phyloP scores from a whole-genome alignment of 441 rosid genomes.

The Brassica hybrid region DNA sequence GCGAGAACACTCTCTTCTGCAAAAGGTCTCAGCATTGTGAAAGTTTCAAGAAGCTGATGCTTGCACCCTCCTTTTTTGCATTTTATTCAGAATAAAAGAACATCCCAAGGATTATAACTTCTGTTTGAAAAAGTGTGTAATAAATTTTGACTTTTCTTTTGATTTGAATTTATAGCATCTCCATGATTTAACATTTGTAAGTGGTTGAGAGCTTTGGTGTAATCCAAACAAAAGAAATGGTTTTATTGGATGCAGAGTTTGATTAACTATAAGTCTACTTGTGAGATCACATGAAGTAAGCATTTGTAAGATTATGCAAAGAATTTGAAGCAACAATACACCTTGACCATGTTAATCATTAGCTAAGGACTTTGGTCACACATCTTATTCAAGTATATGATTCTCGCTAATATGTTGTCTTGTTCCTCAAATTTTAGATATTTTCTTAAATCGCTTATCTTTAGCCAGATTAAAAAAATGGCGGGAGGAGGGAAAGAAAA shows the following conservation, averaged over 20 bases:
- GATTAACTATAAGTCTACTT: too few relatives aligned
- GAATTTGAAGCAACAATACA: not conserved
- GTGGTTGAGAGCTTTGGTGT: not conserved
- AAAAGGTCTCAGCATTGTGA: conserved; percentile 1
- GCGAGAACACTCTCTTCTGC: conserved; percentile 8
- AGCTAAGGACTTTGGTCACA: not conserved
- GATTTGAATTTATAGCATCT: not conserved
- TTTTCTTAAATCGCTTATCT: not conserved
- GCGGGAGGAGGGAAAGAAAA: conserved; percentile 22
- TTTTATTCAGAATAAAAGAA: conserved; percentile 26
- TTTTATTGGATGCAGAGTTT: not conserved
- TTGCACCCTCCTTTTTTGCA: not conserved
- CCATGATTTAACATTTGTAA: not conserved
- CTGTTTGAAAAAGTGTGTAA: conserved; percentile 15
- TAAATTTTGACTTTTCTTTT: not conserved
- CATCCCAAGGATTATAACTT: conserved; percentile 22
- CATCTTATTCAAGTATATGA: not conserved
- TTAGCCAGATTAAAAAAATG: conserved; percentile 1
- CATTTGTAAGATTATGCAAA: too few relatives aligned
- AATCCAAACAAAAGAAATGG: not conserved
- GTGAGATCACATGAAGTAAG: not conserved
- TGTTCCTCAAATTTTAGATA: not conserved
- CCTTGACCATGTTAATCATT: too few relatives aligned
- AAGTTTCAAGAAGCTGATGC: conserved; percentile 4
- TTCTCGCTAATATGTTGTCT: not conserved